These are phyloP conservation scores for Ganoderma multipileum DNA, from an alignment of 1,284 basidiomycete genomes.

Conservation along the genomic window DNA sequence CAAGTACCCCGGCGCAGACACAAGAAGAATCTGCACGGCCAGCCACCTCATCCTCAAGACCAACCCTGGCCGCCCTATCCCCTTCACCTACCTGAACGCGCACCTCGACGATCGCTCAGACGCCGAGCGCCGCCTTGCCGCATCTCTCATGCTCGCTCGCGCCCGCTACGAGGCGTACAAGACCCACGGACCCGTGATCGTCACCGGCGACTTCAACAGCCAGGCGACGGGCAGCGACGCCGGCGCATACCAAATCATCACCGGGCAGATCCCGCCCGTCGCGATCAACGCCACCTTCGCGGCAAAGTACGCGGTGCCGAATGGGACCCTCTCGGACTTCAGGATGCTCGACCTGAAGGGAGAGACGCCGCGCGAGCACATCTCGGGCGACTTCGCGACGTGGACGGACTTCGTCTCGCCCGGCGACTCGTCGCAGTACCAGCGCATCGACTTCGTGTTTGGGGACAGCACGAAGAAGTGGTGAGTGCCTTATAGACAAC, in stretches of 20 bases:
- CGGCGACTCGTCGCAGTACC: slow-evolving; percentile 46
- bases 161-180: slow-evolving; percentile 54
- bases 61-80: slow-evolving; percentile 24
- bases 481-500: no score
- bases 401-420: slow-evolving; percentile 58
- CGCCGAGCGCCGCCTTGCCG: slow-evolving; percentile 55
- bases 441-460: slow-evolving; percentile 61
- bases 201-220: slow-evolving; percentile 61
- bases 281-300: slow-evolving; percentile 52
- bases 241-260: slow-evolving; percentile 59
- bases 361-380: slow-evolving; percentile 47
- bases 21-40: slow-evolving; percentile 57
- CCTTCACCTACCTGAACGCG: slow-evolving; percentile 55
- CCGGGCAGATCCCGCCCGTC: slow-evolving; percentile 48
- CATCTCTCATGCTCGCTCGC: slow-evolving; percentile 56
- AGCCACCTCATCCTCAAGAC: slow-evolving; percentile 45
- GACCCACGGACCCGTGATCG: slow-evolving; percentile 49
- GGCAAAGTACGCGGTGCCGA: slow-evolving; percentile 46
- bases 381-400: slow-evolving; percentile 60
- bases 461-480: slow-evolving; percentile 56
- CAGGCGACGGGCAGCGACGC: slow-evolving; percentile 50
- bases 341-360: slow-evolving; percentile 54
- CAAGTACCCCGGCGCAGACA: slow-evolving; percentile 59
- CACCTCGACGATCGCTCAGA: slow-evolving; percentile 64
- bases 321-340: slow-evolving; percentile 45